Base-by-base conservation (phyloP, 2,329 filamentous ascomycete species). In the Colletotrichum liriopes region DNA sequence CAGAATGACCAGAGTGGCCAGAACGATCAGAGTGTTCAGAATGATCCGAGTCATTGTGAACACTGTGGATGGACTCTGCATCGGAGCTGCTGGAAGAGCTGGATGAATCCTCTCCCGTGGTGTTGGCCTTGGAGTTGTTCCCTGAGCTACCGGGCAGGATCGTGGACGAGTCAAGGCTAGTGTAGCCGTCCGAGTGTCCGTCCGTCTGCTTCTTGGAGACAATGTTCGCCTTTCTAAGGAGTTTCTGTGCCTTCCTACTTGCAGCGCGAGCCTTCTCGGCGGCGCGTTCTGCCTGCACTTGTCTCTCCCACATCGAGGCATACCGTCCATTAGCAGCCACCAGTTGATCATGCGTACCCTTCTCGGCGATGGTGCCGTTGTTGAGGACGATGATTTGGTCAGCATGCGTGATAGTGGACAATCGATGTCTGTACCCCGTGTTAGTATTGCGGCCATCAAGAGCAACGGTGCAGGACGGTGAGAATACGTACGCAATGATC, bases 221-320 rank as follows among this genome's bases (percentile, higher is more conserved):
- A 76, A 89, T 86, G 65, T 88, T 87, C 14, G 87, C 87, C 73
- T 86, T 84, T 65, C 84, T 84, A 75, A 89, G 75, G 9, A 86
- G 80, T 77, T 84, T 85, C 73, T 83, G 81, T 18, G 84, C 84
- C 67, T 83, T 84, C 59, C 76, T 77, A 35, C 80, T 84, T 8
- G 84, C 84, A 60, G 81, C 79, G 41, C 83, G 82, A 43, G 90
- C 90, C 78, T 91, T 87, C 67, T 89, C 87, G 3, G 89, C 90
- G 7, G 93, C 93, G 74, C 88, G 88, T 79, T 95, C 93, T 2
- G 93, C 93, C 72, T 92, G 89, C 74, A 93, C 95, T 81, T 98
- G 95, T 82, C 95, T 96, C 74, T 92, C 91, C 95, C 95, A 98
- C 91, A 98, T 95, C 72, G 91, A 92, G 14, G 90, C 89, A 78